Conservation (phyloP, 140 eudicot genomes). For the Stevia rebaudiana region DNA sequence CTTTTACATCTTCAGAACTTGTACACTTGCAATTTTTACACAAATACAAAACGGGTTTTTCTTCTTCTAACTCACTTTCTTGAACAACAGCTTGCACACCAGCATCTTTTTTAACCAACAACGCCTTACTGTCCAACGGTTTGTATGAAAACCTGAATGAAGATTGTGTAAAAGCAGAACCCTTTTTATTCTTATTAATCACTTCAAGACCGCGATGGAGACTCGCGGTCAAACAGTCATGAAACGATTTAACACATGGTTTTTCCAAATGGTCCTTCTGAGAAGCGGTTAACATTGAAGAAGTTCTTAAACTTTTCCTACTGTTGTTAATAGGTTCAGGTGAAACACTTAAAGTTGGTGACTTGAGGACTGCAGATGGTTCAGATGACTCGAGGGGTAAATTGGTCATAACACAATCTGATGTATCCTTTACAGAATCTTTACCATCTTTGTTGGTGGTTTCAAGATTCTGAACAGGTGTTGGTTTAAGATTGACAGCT, state of each 20-base stretch:
- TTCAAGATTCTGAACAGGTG: conserved; percentile 7
- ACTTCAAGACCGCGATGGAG: conserved; percentile 81
- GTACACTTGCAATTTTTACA: conserved; percentile 62
- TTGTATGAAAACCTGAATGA: conserved; percentile 66
- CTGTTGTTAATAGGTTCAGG: conserved; percentile 53
- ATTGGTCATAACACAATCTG: conserved; percentile 30
- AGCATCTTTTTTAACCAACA: conserved; percentile 47
- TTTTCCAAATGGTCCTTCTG: conserved; percentile 39
- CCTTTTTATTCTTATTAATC: conserved; percentile 40
- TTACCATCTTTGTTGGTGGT: conserved; percentile 19
- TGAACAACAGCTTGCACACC: conserved; percentile 62
- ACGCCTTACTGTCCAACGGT: conserved; percentile 44
- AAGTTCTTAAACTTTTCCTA: conserved; percentile 69
- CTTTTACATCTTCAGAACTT: conserved; percentile 32
- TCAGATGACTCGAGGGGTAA: conserved; percentile 42
- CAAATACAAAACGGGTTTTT: conserved; percentile 23
- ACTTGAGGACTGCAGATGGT: conserved; percentile 50
- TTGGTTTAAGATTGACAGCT: conserved; percentile 27
- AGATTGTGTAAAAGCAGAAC: conserved; percentile 47
- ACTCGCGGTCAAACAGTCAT: conserved; percentile 56
- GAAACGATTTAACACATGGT: background rate
- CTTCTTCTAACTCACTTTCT: conserved; percentile 33
- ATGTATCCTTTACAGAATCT: conserved; percentile 23
- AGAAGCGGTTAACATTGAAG: conserved; percentile 55
- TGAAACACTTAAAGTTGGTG: conserved; percentile 74